These are phyloP conservation scores for Aegle marmelos DNA, from an alignment of 345 rosid genomes.

Conservation along the genomic window DNA sequence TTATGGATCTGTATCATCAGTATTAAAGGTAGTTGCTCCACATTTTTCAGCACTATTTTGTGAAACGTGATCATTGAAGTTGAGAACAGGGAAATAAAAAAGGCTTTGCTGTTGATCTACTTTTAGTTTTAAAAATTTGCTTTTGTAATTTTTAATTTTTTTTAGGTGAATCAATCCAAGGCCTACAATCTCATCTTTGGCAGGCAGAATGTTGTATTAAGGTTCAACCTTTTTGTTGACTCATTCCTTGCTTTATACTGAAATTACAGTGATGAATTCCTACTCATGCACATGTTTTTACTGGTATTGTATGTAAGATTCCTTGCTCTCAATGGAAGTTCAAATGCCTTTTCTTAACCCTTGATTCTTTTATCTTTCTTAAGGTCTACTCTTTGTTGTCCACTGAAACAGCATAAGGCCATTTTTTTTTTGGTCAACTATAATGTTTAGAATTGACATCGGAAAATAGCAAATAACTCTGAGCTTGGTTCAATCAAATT, in stretches of 20 bases:
- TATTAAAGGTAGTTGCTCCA: constrained; percentile 61
- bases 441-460: background rate
- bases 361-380: background rate
- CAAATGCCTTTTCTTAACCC: background rate
- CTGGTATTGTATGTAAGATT: background rate
- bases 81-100: background rate
- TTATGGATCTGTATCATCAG: constrained; percentile 89
- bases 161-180: constrained; percentile 80
- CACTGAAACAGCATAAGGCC: background rate
- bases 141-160: constrained; percentile 15
- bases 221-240: constrained; percentile 35
- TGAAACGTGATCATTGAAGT: background rate
- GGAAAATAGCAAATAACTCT: background rate
- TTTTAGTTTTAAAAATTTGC: background rate
- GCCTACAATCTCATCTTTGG: constrained; percentile 50
- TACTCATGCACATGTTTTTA: background rate
- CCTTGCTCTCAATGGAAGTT: background rate
- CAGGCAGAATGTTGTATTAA: constrained; percentile 51
- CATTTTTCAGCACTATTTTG: background rate
- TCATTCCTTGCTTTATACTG: constrained; percentile 3
- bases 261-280: background rate
- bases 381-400: background rate
- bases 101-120: background rate
- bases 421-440: background rate
- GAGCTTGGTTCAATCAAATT: background rate